Evolutionary conservation across 2,329 filamentous ascomycete genomes (phyloP).

Genomic region (Neopestalotiopsis sp.): DNA sequence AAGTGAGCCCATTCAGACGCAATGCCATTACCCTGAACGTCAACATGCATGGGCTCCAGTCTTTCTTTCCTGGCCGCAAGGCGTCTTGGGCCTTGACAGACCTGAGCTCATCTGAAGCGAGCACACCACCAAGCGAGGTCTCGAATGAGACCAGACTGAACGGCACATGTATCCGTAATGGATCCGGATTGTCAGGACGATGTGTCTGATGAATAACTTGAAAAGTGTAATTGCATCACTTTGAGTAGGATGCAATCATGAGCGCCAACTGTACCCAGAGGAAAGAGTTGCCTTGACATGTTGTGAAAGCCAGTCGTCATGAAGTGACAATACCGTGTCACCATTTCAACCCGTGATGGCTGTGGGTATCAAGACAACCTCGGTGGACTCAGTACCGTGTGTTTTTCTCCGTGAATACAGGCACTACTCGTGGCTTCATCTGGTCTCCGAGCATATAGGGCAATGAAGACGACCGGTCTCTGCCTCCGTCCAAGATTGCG

Average conservation of each 20-base stretch:
- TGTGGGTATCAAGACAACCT: no score
- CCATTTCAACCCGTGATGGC: no score
- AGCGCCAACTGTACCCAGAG: background rate
- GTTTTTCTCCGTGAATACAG: no score
- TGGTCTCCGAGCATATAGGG: no score
- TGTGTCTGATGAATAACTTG: background rate
- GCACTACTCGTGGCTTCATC: no score
- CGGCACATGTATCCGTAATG: background rate
- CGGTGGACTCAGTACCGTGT: no score
- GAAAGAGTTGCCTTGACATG: background rate
- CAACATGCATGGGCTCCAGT: background rate
- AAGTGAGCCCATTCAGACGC: background rate
- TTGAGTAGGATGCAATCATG: background rate
- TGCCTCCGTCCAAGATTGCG: background rate
- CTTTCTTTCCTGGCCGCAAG: background rate
- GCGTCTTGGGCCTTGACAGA: background rate
- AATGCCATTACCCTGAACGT: background rate
- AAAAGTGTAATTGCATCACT: background rate
- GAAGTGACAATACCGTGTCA: no score
- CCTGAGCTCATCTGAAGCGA: background rate
- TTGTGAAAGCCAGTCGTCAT: no score
- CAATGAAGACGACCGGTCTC: background rate
- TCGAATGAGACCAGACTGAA: background rate
- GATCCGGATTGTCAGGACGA: background rate
- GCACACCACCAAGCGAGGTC: background rate